Evolutionary conservation across 2,329 filamentous ascomycete species (phyloP), one percentile per base, ranked within the genome.

Genomic region (Albifimbria verrucaria): DNA sequence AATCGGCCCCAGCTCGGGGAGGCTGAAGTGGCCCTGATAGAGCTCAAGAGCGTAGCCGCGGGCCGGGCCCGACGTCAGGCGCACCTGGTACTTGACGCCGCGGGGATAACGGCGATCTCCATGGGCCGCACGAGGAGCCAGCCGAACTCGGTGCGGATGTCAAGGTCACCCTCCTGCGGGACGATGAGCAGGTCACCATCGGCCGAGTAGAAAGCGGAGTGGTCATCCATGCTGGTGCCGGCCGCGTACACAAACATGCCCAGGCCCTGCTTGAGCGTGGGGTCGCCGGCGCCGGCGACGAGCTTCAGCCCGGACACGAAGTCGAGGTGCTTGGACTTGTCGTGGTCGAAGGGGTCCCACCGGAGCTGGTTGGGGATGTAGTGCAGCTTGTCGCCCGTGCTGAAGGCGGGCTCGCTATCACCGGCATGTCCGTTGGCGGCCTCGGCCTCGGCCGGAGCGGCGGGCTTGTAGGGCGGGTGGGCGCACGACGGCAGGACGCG

Each of bases 231-330:
- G 65, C 86, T 85, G 67, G 82, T 86, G 20, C 89, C 89, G 0
- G 88, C 89, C 1, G 88, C 87, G 65, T 90, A 96, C 52, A 94
- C 83, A 68, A 89, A 86, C 55, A 94, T 91, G 21, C 89, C 91
- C 42, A 95, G 62, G 0, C 92, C 92, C 18, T 82, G 77, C 72
- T 96, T 96, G 68, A 88, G 79, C 0, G 87, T 87, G 0, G 90
- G 86, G 61, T 94, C 88, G 17, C 92, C 92, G 0, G 90, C 88
- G 3, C 90, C 90, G 2, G 89, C 90, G 11, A 96, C 78, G 20
- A 92, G 77, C 55, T 88, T 84, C 57, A 93, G 71, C 2, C 79
- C 78, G 7, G 73, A 72, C 42, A 83, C 74, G 51, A 84, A 86
- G 57, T 82, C 77, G 6, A 73, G 68, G 6, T 69, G 57, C 21